phyloP scores from a whole-genome alignment of 2,329 filamentous ascomycete species.

The Fusarium cicatricum region DNA sequence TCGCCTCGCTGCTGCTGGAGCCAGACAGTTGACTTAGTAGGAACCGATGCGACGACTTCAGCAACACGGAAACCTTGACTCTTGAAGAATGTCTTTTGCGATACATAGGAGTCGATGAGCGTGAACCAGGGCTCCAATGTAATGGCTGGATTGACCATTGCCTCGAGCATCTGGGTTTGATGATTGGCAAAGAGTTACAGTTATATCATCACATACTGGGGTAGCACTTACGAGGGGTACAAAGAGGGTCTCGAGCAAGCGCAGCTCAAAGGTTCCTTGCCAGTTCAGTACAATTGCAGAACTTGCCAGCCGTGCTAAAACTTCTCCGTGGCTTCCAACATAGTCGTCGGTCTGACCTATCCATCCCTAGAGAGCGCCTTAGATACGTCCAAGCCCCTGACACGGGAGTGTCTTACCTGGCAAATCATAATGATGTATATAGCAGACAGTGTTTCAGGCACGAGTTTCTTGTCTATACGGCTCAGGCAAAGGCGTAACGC shows the following conservation, averaged over 20 bases:
- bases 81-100: neutral
- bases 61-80: neutral
- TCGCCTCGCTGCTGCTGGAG: fast-evolving
- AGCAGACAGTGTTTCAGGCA: constrained; percentile 44
- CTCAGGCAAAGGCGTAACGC: constrained; percentile 34
- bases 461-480: constrained; percentile 27
- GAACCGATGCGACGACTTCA: neutral
- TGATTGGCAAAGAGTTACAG: neutral
- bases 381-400: neutral
- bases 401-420: constrained; percentile 36
- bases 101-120: neutral
- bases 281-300: neutral
- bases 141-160: constrained; percentile 1
- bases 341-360: constrained; percentile 30
- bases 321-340: neutral
- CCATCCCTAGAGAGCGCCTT: constrained; percentile 40
- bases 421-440: constrained; percentile 47
- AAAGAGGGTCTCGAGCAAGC: neutral
- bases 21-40: neutral
- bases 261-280: neutral
- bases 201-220: too few relatives aligned
- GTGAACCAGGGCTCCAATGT: neutral
- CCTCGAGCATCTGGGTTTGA: neutral
- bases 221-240: neutral
- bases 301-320: neutral